Evolutionary conservation across 1,284 basidiomycete species (phyloP).

Genomic region (Blastosporella zonata): DNA sequence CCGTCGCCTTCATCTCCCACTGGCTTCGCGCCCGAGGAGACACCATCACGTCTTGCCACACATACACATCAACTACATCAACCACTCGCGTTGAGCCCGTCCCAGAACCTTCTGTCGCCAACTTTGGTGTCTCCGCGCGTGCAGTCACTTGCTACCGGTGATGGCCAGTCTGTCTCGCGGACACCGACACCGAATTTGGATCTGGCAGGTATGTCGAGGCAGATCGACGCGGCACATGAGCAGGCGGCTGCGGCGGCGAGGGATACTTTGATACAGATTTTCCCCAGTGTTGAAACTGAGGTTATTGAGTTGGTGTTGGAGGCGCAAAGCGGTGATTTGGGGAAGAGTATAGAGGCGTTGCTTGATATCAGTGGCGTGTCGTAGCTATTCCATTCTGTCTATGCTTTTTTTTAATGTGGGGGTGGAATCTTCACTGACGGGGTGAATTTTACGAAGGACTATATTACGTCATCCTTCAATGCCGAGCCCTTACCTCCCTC

Average conservation of each 20-base stretch:
- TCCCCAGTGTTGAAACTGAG: slow-evolving; percentile 78
- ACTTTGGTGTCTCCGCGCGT: slow-evolving; percentile 39
- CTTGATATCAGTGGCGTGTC: slow-evolving; percentile 71
- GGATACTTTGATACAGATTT: slow-evolving; percentile 82
- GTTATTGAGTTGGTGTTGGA: slow-evolving; percentile 86
- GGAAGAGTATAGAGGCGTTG: slow-evolving; percentile 82
- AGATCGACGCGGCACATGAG: slow-evolving; percentile 76
- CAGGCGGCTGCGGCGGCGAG: slow-evolving; percentile 61
- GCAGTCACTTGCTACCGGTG: slow-evolving; percentile 35
- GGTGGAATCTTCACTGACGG: neutral
- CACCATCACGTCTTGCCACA: slow-evolving; percentile 44
- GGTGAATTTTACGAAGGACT: neutral
- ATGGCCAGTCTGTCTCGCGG: slow-evolving; percentile 47
- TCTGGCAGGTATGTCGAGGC: slow-evolving; percentile 66
- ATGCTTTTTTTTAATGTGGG: neutral
- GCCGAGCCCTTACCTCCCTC: slow-evolving; percentile 23
- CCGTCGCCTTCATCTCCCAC: slow-evolving; percentile 39
- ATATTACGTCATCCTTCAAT: slow-evolving; percentile 20
- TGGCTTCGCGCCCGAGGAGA: slow-evolving; percentile 45
- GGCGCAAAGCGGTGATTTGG: slow-evolving; percentile 84
- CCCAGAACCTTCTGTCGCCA: slow-evolving; percentile 30
- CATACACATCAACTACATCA: slow-evolving; percentile 43
- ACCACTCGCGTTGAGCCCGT: slow-evolving; percentile 37
- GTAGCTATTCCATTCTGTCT: slow-evolving; percentile 15
- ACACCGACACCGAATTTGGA: slow-evolving; percentile 71